Evolutionary conservation across 257 asterid species (phyloP), one percentile per base, ranked within the genome.

Genomic region (Primulina eburnea): DNA sequence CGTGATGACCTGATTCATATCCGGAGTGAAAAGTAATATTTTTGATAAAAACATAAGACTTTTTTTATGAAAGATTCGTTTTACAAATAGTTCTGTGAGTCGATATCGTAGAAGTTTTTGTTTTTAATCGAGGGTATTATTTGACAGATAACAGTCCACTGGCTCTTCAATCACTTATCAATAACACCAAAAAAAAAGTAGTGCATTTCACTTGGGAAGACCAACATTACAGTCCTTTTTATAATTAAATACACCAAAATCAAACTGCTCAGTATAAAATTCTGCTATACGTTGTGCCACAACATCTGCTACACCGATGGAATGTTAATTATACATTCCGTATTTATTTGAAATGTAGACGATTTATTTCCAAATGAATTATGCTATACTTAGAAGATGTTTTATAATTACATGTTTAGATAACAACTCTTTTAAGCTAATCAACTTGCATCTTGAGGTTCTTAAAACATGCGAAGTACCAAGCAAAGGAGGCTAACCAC

Each of bases 391-490:
- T 28, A 28, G 29, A 28, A 1, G 29, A 28, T 28, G 29, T 38
- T 3, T 3, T 8, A n/a, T 38, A 12, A 1, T 43, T 10, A 9
- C 17, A 12, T 14, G 53, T 2, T 72, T 6, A 3, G 12, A 21
- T 16, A 38, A 11, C 9, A 32, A n/a, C 28, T 60, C 26, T 55
- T 24, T 12, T n/a, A 28, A 28, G 18, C 80, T 78, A 91, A 43
- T 86, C 92, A 66, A 80, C 35, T 70, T 91, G 97, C 97, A 78
- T 75, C 20, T 84, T 83, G 30, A 65, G 81, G 68, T 79, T 71
- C 73, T 21, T 0, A 21, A 21, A 21, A 1, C 24, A 21, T 21
- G 24, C 1, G 24, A 21, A 21, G 24, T 0, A 21, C 24, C 24
- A 21, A 21, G 24, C 24, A 0, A 21, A 21, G 0, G 24, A 21